Base-by-base conservation (phyloP, 768 basidiomycete genomes). In the Lactarius hengduanensis region DNA sequence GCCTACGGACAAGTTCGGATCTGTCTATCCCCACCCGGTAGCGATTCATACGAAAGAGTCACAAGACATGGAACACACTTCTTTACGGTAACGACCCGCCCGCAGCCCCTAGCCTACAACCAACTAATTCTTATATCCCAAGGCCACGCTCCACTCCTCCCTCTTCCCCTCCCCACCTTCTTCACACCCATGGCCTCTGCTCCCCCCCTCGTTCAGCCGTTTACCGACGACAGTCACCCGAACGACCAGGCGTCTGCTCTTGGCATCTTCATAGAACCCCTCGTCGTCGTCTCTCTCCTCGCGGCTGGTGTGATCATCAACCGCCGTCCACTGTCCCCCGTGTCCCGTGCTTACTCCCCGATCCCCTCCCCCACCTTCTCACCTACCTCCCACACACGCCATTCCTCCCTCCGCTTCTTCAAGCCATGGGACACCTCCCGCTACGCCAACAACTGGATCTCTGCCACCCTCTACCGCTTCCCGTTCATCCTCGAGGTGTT, bases 401-500 rank as follows among this genome's bases (percentile, higher is more conserved):
- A 45, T 10, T 8, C n/a, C 32, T 22, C 28, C 9, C 26, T 63
- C 26, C 53, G 54, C 6, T 26, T 22, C 61, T 62, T 62, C 20
- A 62, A 45, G 26, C 61, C 61, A 34, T 57, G 57, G 13, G 65
- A 66, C 40, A 66, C 53, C n/a, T 62, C 60, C 59, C 50, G 54
- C 59, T 66, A 43, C 50, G 59, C 59, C 18, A 28, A 66, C 59
- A 66, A 60, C 50, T 61, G 59, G 59, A 36, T 61, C 59, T 61
- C 59, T 7, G 28, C 57, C 34, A 56, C 60, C 15, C 30, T 61
- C 28, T 56, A 28, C 50, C 55, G 55, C 38, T 66, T 38, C 41
- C 65, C 65, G n/a, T 66, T 66, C 47, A 20, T 66, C 13, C 53
- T 66, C 22, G 65, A 66, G 59, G 65, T 61, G 22, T 55, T 60